Percentiles rank a stretch among this genome's conserved stretches.
Evolutionary conservation across 2,329 filamentous ascomycete species (phyloP).

Genomic region (Claviceps spartinae): DNA sequence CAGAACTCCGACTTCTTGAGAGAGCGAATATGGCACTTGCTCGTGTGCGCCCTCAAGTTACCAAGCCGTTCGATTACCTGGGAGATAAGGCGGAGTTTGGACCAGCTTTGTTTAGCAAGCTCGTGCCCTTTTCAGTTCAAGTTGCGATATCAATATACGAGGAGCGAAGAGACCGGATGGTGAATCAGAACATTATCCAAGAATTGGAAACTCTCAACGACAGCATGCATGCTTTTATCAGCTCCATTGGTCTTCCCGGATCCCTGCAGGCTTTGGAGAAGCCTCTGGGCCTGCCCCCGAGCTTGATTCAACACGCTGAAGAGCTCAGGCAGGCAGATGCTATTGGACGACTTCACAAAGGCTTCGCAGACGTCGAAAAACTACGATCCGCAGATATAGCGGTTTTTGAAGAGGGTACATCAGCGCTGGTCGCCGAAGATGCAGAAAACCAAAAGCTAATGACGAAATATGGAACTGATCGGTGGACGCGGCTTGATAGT

Average conservation of each 20-base stretch:
- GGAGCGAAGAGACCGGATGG: conserved; percentile 75
- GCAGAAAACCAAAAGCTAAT: conserved; percentile 69
- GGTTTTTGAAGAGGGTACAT: conserved; percentile 71
- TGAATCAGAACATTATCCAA: conserved; percentile 76
- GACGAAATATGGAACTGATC: conserved; percentile 69
- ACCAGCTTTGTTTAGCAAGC: conserved; percentile 70
- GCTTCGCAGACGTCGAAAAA: conserved; percentile 81
- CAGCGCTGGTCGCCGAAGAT: conserved; percentile 64
- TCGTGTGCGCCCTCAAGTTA: conserved; percentile 68
- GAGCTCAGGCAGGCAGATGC: conserved; percentile 88
- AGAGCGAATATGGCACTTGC: conserved; percentile 78
- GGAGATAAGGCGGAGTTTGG: conserved; percentile 73
- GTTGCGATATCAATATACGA: conserved; percentile 92
- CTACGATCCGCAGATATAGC: conserved; percentile 67
- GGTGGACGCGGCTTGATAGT: conserved; percentile 64
- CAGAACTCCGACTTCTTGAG: conserved; percentile 74
- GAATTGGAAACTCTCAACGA: conserved; percentile 73
- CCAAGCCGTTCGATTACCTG: conserved; percentile 65
- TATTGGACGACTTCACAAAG: conserved; percentile 59
- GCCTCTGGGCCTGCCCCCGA: conserved; percentile 76
- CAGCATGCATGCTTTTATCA: conserved; percentile 63
- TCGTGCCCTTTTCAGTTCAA: conserved; percentile 93
- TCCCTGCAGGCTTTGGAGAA: conserved; percentile 92
- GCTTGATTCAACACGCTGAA: conserved; percentile 77
- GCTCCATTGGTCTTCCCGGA: conserved; percentile 76